These are phyloP conservation scores for Isoetes taiwanensis DNA, from an alignment of 75 land plant genomes.

Conservation along the genomic window DNA sequence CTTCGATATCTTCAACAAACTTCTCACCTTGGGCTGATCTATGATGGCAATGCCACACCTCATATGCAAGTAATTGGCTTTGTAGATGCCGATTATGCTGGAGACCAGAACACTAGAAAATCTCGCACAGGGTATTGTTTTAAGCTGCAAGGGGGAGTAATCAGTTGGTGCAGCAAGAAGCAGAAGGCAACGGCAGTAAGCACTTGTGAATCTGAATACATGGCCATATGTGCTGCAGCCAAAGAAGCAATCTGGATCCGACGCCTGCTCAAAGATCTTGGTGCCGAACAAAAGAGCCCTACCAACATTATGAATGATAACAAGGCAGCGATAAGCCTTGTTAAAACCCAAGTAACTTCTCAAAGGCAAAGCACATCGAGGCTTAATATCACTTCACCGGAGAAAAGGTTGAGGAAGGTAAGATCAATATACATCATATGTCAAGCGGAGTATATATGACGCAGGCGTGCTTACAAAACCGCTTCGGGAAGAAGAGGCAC, in stretches of 20 bases:
- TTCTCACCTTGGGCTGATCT: neutral
- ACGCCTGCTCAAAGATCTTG: slow-evolving; percentile 4
- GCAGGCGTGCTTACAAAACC: too few relatives aligned
- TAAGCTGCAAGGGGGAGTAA: neutral
- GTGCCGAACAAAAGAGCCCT: too few relatives aligned
- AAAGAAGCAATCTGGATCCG: slow-evolving; percentile 8
- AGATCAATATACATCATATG: too few relatives aligned
- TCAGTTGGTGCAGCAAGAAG: slow-evolving; percentile 16
- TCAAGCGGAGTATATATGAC: too few relatives aligned
- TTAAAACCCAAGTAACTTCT: too few relatives aligned
- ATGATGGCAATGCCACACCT: too few relatives aligned
- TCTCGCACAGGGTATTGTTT: slow-evolving; percentile 15
- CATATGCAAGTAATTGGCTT: neutral
- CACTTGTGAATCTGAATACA: slow-evolving; percentile 16
- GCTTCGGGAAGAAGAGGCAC: too few relatives aligned
- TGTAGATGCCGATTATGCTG: slow-evolving; percentile 11
- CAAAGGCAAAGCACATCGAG: too few relatives aligned
- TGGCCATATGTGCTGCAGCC: neutral
- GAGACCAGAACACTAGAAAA: neutral
- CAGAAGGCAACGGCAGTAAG: slow-evolving; percentile 12
- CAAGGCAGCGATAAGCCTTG: too few relatives aligned
- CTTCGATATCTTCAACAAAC: neutral
- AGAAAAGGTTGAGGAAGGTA: too few relatives aligned
- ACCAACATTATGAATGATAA: too few relatives aligned
- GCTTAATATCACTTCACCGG: too few relatives aligned